Percentiles rank a stretch among this genome's conserved stretches.
phyloP scores from a whole-genome alignment of 73 alveolate genomes.

The Diophrys appendiculata region DNA sequence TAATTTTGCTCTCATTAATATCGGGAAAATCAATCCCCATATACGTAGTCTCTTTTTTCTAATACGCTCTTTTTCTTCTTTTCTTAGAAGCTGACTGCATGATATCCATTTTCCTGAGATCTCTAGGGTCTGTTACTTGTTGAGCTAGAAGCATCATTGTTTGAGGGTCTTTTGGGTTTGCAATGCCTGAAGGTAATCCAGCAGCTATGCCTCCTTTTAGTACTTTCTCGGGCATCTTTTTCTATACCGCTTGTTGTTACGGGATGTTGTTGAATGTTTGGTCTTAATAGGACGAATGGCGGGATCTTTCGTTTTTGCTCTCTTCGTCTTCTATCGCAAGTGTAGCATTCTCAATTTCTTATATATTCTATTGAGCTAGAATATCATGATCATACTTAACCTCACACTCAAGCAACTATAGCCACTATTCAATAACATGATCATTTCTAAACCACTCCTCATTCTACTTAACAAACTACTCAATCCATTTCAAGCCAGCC shows the following conservation, averaged over 20 bases:
- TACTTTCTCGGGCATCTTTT: background rate
- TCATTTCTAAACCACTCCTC: slow-evolving; percentile 60
- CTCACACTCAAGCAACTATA: slow-evolving; percentile 37
- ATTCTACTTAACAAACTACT: slow-evolving; percentile 51
- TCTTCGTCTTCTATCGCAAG: background rate
- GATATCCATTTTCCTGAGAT: background rate
- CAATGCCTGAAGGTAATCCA: background rate
- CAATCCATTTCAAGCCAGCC: slow-evolving; percentile 32
- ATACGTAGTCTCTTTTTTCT: slow-evolving; percentile 15
- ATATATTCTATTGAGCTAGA: background rate
- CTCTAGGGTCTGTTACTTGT: background rate
- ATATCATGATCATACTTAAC: slow-evolving; percentile 44
- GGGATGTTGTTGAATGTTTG: too few species aligned
- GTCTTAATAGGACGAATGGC: too few species aligned
- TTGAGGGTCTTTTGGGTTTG: background rate
- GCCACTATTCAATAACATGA: slow-evolving; percentile 51
- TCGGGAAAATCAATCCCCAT: slow-evolving; percentile 8
- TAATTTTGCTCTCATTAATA: slow-evolving; percentile 8
- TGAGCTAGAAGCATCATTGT: background rate
- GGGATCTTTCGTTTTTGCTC: background rate
- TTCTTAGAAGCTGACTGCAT: background rate
- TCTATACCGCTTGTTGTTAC: too few species aligned
- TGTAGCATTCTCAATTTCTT: background rate
- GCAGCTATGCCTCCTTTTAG: slow-evolving; percentile 1
- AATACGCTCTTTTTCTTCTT: slow-evolving; percentile 14